Evolutionary conservation across 306 rosid species (phyloP).

Genomic region (Canavalia ensiformis): DNA sequence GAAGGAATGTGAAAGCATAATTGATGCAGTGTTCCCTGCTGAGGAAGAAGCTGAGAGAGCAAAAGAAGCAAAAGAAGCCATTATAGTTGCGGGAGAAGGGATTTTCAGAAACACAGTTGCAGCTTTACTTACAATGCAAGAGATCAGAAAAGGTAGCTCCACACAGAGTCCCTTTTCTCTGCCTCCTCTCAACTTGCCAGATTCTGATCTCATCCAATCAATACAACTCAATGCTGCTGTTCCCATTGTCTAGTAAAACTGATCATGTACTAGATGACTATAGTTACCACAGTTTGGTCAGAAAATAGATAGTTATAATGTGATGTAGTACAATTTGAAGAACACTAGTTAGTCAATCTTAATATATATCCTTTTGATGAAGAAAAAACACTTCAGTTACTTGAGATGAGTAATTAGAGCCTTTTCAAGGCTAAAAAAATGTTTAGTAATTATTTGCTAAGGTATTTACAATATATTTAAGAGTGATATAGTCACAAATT

Average conservation of each 20-base stretch:
- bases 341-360: constrained; percentile 20
- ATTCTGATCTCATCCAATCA: constrained; percentile 67
- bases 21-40: constrained; percentile 71
- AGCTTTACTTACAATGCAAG: constrained; percentile 85
- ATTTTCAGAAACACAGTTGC: constrained; percentile 82
- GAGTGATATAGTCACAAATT: constrained; percentile 1
- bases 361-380: constrained; percentile 29
- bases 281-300: constrained; percentile 17
- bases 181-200: constrained; percentile 83
- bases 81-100: constrained; percentile 69
- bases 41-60: constrained; percentile 60
- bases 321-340: constrained; percentile 17
- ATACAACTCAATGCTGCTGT: constrained; percentile 73
- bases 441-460: constrained; percentile 20
- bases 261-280: constrained; percentile 1
- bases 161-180: constrained; percentile 79
- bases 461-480: constrained; percentile 21
- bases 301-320: constrained; percentile 21
- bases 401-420: constrained; percentile 1
- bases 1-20: constrained; percentile 80
- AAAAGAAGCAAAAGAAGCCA: constrained; percentile 56
- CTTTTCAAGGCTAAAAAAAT: constrained; percentile 21
- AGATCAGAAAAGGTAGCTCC: constrained; percentile 85
- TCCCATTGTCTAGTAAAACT: constrained; percentile 59
- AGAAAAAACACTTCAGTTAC: constrained; percentile 17